Percentiles rank a stretch among this genome's conserved stretches.
Conservation (phyloP, 768 basidiomycete genomes). For the Suillus subluteus region DNA sequence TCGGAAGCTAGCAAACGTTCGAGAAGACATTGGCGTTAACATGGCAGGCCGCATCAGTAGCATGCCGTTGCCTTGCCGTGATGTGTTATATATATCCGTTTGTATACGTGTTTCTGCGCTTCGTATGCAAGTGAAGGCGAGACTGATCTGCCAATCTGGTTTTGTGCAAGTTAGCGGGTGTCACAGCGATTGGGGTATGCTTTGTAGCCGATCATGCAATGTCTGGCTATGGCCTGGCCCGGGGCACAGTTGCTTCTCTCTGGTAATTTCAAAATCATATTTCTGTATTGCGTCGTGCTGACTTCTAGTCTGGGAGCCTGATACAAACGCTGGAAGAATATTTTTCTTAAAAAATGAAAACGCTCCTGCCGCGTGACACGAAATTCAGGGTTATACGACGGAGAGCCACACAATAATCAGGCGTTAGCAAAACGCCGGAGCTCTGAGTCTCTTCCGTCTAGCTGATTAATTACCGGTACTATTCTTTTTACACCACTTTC, state of each 20-base stretch:
- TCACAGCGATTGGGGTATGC: background rate
- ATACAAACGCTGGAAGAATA: background rate
- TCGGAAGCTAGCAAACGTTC: background rate
- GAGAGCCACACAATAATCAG: conserved; percentile 1
- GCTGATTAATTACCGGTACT: background rate
- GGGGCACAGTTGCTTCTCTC: background rate
- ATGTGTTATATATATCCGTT: background rate
- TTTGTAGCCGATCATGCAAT: background rate
- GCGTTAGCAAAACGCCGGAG: conserved; percentile 5
- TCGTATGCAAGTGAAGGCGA: background rate
- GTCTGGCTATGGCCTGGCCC: too few relatives aligned
- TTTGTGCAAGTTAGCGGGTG: background rate
- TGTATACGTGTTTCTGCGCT: conserved; percentile 1
- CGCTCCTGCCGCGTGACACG: background rate
- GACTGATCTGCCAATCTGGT: background rate
- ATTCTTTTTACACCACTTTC: background rate
- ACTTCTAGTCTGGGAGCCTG: background rate
- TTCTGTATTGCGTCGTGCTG: background rate
- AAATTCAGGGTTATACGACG: background rate
- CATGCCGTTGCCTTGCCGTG: conserved; percentile 4
- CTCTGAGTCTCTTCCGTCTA: background rate
- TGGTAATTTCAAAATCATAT: background rate
- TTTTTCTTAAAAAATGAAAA: background rate
- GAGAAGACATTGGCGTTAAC: background rate
- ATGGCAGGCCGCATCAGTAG: background rate